phyloP scores from a whole-genome alignment of 306 rosid genomes.

The Lathyrus aphaca region DNA sequence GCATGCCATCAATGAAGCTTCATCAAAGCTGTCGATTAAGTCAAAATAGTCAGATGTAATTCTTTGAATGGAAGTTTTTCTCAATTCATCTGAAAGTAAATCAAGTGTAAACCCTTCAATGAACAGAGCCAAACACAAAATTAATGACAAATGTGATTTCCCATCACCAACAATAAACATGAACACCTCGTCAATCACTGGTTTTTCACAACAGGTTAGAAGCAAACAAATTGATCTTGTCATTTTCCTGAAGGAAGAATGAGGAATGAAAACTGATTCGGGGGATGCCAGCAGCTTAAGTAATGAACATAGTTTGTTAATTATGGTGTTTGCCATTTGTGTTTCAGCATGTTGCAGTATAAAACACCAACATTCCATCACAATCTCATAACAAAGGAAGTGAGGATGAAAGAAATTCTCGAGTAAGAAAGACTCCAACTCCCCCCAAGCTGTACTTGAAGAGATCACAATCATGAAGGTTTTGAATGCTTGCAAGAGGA shows the following conservation, averaged over 20 bases:
- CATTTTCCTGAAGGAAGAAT: constrained; percentile 72
- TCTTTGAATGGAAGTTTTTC: constrained; percentile 53
- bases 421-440: constrained; percentile 70
- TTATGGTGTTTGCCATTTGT: constrained; percentile 52
- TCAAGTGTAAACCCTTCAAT: constrained; percentile 80
- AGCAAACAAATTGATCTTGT: constrained; percentile 74
- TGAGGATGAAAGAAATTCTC: constrained; percentile 92
- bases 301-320: constrained; percentile 61
- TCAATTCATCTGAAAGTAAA: constrained; percentile 66
- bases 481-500: constrained; percentile 69
- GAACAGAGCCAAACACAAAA: constrained; percentile 62
- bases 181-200: constrained; percentile 61
- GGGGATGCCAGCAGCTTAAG: constrained; percentile 68
- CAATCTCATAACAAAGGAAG: constrained; percentile 83
- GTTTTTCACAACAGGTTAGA: constrained; percentile 58
- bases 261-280: constrained; percentile 58
- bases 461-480: constrained; percentile 73
- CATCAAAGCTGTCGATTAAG: constrained; percentile 65
- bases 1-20: constrained; percentile 47
- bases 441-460: constrained; percentile 68
- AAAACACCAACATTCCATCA: constrained; percentile 95
- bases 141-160: constrained; percentile 51
- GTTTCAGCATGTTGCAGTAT: constrained; percentile 69
- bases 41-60: constrained; percentile 57
- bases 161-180: constrained; percentile 58